phyloP scores from a whole-genome alignment of 2,329 filamentous ascomycete species.

The Aspergillus persii region DNA sequence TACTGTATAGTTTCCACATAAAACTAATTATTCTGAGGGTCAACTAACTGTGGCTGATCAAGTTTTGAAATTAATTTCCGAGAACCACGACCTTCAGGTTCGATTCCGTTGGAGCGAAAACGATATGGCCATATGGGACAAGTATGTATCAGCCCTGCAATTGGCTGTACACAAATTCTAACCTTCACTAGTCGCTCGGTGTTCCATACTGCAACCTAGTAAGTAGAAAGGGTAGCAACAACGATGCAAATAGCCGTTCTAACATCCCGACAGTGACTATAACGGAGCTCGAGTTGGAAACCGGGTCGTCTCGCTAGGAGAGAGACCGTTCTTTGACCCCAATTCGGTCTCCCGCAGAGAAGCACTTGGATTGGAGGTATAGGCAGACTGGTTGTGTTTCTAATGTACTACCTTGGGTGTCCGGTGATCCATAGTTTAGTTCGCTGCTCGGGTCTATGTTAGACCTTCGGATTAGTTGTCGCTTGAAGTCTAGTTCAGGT shows the following conservation, averaged over 20 bases:
- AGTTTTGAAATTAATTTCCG: constrained; percentile 6
- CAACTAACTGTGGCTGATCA: background rate
- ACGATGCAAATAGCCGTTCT: background rate
- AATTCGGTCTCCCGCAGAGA: background rate
- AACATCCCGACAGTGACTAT: background rate
- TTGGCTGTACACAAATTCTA: background rate
- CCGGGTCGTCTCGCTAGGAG: background rate
- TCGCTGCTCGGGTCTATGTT: background rate
- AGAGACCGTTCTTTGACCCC: background rate
- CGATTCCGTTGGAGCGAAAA: constrained; percentile 4
- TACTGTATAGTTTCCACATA: background rate
- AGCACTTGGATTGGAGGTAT: background rate
- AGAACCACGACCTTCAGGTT: constrained; percentile 10
- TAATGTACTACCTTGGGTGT: too few species aligned
- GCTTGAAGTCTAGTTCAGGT: background rate
- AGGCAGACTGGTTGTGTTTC: background rate
- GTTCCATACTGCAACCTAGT: background rate
- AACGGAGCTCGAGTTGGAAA: background rate
- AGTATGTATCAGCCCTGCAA: background rate
- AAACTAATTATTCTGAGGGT: background rate
- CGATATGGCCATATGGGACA: constrained; percentile 12
- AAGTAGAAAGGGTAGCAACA: background rate
- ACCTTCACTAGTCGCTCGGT: background rate
- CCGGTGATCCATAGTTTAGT: too few species aligned
- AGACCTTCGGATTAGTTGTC: background rate